A percentile compares a stretch with the other conserved stretches of the same genome.
Evolutionary conservation across 495 filamentous ascomycete genomes (phyloP).

Genomic region (Penicillium maclennaniae): DNA sequence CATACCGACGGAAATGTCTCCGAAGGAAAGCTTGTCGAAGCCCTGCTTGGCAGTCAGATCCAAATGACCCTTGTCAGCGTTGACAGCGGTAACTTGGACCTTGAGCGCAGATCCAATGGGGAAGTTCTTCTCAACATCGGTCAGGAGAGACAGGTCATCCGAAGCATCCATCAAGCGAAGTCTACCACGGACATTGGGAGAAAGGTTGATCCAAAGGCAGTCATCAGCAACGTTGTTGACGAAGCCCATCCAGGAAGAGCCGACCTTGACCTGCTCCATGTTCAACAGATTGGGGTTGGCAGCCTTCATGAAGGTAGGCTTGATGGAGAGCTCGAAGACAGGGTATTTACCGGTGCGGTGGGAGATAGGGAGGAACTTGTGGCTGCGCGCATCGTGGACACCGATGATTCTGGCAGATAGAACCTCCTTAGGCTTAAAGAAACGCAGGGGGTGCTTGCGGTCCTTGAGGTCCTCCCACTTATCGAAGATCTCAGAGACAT

Average conservation of each 20-base stretch:
- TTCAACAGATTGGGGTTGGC: slow-evolving; percentile 56
- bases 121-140: slow-evolving; percentile 75
- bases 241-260: slow-evolving; percentile 70
- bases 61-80: slow-evolving; percentile 67
- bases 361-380: slow-evolving; percentile 86
- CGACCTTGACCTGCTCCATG: slow-evolving; percentile 68
- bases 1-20: slow-evolving; percentile 69
- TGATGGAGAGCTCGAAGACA: slow-evolving; percentile 87
- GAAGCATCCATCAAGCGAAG: slow-evolving; percentile 77
- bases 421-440: slow-evolving; percentile 66
- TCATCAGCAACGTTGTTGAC: slow-evolving; percentile 80
- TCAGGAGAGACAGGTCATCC: slow-evolving; percentile 73
- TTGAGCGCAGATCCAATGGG: slow-evolving; percentile 81
- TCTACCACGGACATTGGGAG: slow-evolving; percentile 84
- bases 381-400: slow-evolving; percentile 82
- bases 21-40: slow-evolving; percentile 54
- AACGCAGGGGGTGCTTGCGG: slow-evolving; percentile 68
- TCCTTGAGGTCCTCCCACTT: slow-evolving; percentile 80
- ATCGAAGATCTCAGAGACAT: slow-evolving; percentile 86
- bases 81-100: slow-evolving; percentile 71
- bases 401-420: slow-evolving; percentile 76
- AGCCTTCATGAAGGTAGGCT: slow-evolving; percentile 59
- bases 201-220: slow-evolving; percentile 82
- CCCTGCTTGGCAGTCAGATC: slow-evolving; percentile 73
- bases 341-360: slow-evolving; percentile 72